A percentile compares a stretch with the other conserved stretches of the same genome.
These are phyloP conservation scores for Paulownia fortunei DNA, from an alignment of 257 asterid species.

Conservation along the genomic window DNA sequence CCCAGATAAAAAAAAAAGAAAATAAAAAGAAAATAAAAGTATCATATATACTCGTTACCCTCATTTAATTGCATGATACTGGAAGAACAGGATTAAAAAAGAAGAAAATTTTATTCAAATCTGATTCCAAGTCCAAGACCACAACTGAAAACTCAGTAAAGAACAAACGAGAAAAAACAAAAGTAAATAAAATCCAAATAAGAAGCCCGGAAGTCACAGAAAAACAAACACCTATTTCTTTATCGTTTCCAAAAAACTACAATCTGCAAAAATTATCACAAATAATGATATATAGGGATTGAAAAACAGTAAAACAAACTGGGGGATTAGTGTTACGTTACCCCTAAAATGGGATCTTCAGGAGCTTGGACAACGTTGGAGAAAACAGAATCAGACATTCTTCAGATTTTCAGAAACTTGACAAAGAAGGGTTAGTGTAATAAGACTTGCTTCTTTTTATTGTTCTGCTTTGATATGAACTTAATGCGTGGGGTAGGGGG, in stretches of 20 bases:
- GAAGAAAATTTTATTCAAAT: not conserved
- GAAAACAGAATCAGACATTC: conserved; percentile 60
- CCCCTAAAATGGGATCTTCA: conserved; percentile 86
- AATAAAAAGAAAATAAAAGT: not conserved
- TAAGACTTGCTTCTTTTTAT: not conserved
- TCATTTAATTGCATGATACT: not conserved
- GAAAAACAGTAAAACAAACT: not conserved
- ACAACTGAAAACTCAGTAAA: not conserved
- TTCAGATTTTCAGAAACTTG: conserved; percentile 5
- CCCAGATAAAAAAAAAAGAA: not conserved
- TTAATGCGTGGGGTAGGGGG: not conserved
- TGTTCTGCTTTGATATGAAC: not conserved
- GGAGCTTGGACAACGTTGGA: conserved; percentile 70
- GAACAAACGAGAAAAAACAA: not conserved
- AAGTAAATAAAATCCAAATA: not conserved
- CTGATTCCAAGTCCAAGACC: not conserved
- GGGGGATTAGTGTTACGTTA: conserved; percentile 20
- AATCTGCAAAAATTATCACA: not conserved
- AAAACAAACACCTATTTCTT: not conserved
- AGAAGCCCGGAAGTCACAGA: not conserved
- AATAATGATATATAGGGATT: not conserved
- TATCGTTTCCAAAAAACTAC: not conserved
- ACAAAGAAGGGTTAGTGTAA: not conserved
- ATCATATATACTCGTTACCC: not conserved
- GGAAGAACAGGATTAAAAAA: not conserved